Evolutionary conservation across 225 moss, liverwort and hornwort genomes (phyloP), one percentile per base, ranked within the genome.

Genomic region (Pseudoscleropodium purum): DNA sequence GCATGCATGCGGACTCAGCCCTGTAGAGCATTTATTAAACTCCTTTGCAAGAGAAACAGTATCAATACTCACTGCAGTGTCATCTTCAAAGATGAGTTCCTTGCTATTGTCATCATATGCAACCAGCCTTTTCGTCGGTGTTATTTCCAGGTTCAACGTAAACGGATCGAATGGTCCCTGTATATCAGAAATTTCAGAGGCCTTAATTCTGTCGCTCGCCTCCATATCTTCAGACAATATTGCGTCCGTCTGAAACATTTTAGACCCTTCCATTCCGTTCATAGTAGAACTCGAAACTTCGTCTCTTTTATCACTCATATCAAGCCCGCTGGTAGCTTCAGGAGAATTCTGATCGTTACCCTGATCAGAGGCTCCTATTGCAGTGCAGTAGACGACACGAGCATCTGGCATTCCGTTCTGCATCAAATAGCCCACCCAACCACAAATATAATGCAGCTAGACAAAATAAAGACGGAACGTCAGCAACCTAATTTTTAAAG

Each of bases 41-140:
- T 63, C 90, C 62, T 86, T 78, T 85, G 91, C 93, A 43, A 95
- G 88, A 57, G 88, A 82, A 61, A 82, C 76, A n/a, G 77, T 23
- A 62, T 91, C 90, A 85, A 92, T 79, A 57, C 84, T 84, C 43
- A 95, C 88, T 84, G 84, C 75, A 85, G 69, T 36, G 29, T 68
- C 95, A 85, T 91, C 95, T 84, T 86, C 65, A 85, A 93, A 93
- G 76, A 19, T 18, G 79, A 95, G 90, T 85, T 88, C 69, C 74
- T 49, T 87, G 18, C 49, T 56, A 59, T 30, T 49, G 74, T 39
- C 54, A 66, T 92, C 81, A 65, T 90, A 93, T 29, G 73, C 70
- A 87, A 87, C 31, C 80, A 92, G 84, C 90, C 67, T 91, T 82
- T 27, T 88, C 60, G 85, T 54, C 57, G 93, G 87, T 61, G 84